These are phyloP conservation scores for Coniochaeta sp. DNA, from an alignment of 2,329 filamentous ascomycete species.

Conservation along the genomic window DNA sequence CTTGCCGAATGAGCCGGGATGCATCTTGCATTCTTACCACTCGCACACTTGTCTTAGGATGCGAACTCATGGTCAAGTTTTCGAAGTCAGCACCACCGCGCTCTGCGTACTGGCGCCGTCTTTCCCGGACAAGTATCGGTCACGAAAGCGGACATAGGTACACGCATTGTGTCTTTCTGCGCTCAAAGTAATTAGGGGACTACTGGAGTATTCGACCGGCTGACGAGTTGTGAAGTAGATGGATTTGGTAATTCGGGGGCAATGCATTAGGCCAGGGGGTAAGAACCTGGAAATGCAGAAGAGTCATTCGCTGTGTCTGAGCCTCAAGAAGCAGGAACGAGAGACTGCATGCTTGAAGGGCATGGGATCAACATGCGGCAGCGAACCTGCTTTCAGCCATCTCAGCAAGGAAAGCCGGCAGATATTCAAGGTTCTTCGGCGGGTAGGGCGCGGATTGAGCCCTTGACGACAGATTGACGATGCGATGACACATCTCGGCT, in stretches of 20 bases:
- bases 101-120: neutral
- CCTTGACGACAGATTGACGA: neutral
- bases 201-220: neutral
- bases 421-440: neutral
- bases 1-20: constrained; percentile 10
- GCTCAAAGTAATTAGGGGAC: neutral
- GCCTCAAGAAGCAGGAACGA: constrained; percentile 11
- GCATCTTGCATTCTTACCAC: neutral
- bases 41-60: neutral
- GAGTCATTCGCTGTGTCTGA: constrained; percentile 4
- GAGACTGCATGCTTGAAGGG: constrained; percentile 6
- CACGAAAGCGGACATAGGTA: constrained; percentile 3
- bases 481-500: neutral
- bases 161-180: neutral
- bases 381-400: neutral
- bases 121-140: neutral
- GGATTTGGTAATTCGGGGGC: neutral
- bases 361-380: constrained; percentile 3
- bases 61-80: neutral
- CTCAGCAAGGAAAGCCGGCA: neutral
- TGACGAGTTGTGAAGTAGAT: neutral
- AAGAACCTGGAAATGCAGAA: neutral
- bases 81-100: neutral
- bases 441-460: neutral
- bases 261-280: neutral